Conservation (phyloP, 2,329 filamentous ascomycete species). For the Chaetomium strumarium region DNA sequence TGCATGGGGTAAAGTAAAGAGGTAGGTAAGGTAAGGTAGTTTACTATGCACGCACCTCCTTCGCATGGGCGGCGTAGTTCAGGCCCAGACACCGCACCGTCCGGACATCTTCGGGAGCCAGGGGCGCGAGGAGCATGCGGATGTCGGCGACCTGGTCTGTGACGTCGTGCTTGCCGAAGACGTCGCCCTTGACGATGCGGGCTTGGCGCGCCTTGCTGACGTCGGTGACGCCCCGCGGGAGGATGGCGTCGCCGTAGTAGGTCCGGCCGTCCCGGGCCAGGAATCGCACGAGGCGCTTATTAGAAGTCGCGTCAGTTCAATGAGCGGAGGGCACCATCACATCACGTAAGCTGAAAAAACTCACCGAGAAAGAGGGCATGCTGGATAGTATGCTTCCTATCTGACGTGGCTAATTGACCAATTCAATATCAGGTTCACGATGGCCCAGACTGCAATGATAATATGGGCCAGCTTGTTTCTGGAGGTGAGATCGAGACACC, state of each 20-base stretch:
- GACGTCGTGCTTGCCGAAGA: constrained; percentile 59
- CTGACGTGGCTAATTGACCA: background rate
- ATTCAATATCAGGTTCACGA: background rate
- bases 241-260: constrained; percentile 70
- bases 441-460: too few species aligned
- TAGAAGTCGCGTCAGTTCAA: background rate
- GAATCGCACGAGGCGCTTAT: constrained; percentile 69
- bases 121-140: constrained; percentile 54
- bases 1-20: background rate
- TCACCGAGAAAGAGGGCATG: constrained; percentile 25
- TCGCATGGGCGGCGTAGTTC: constrained; percentile 67
- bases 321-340: background rate
- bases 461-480: background rate
- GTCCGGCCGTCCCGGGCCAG: constrained; percentile 62
- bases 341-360: background rate
- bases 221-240: constrained; percentile 54
- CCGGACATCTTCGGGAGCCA: constrained; percentile 55
- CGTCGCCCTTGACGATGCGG: constrained; percentile 56
- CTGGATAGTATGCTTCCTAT: background rate
- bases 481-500: background rate
- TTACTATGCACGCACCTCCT: constrained; percentile 47
- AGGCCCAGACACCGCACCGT: constrained; percentile 65
- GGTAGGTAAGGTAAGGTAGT: too few species aligned
- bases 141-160: constrained; percentile 56
- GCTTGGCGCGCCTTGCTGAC: constrained; percentile 56